Percentiles rank a stretch among this genome's conserved stretches.
These are phyloP conservation scores for Parastagonospora nodorum DNA, from an alignment of 2,329 filamentous ascomycete species.

Conservation along the genomic window DNA sequence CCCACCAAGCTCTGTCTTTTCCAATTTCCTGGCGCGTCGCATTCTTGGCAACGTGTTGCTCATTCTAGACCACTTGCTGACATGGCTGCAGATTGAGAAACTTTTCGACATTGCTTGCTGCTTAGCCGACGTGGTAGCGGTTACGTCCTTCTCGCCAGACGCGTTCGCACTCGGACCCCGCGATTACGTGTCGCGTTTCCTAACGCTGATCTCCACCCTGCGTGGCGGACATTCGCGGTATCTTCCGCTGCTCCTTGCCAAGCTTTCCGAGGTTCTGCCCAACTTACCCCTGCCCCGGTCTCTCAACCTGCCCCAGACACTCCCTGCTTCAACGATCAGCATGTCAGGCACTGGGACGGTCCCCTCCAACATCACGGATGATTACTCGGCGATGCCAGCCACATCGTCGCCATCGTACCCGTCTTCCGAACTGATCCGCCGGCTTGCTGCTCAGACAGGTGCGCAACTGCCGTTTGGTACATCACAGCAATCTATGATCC, in stretches of 20 bases:
- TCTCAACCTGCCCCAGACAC: constrained; percentile 36
- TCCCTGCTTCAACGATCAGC: constrained; percentile 34
- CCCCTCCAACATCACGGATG: constrained; percentile 37
- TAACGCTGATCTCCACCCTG: constrained; percentile 70
- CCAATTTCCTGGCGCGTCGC: background rate
- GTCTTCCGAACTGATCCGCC: constrained; percentile 41
- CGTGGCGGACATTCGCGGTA: constrained; percentile 79
- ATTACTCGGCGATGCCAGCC: constrained; percentile 31
- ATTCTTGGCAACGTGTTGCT: background rate
- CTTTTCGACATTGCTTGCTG: constrained; percentile 76
- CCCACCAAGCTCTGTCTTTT: background rate
- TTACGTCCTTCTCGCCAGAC: constrained; percentile 59
- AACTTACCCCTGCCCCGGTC: constrained; percentile 45
- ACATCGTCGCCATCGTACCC: constrained; percentile 38
- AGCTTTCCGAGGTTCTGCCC: constrained; percentile 74
- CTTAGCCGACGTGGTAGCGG: constrained; percentile 73
- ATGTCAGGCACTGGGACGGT: constrained; percentile 30
- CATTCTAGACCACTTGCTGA: constrained; percentile 27
- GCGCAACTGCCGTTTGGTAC: constrained; percentile 42
- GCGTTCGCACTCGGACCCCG: constrained; percentile 64
- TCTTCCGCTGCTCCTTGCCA: constrained; percentile 75
- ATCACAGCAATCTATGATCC: constrained; percentile 37
- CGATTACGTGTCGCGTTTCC: constrained; percentile 71
- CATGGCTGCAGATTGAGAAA: constrained; percentile 69
- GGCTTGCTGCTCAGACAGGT: constrained; percentile 42